Evolutionary conservation across 768 basidiomycete species (phyloP).

Genomic region (Coprinellus micaceus): DNA sequence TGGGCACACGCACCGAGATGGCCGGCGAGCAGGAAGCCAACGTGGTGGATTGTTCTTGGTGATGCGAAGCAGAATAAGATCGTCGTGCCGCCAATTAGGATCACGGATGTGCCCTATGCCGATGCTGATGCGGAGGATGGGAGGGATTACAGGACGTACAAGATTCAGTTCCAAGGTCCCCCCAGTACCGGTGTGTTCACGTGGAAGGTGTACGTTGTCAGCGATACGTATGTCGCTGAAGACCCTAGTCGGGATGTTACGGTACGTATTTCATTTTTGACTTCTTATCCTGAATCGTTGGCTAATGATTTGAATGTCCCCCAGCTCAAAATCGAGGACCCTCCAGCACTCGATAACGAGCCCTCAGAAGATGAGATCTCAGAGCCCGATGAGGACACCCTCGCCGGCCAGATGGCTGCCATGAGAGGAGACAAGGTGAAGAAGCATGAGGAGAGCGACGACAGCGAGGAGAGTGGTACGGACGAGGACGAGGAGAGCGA

Average conservation of each 20-base stretch:
- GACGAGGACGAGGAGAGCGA: slow-evolving; percentile 30
- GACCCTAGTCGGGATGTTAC: slow-evolving; percentile 70
- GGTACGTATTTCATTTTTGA: slow-evolving; percentile 20
- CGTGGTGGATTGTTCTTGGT: slow-evolving; percentile 89
- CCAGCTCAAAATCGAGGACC: slow-evolving; percentile 75
- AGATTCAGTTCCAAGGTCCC: slow-evolving; percentile 94
- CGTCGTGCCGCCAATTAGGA: slow-evolving; percentile 82
- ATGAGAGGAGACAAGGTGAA: slow-evolving; percentile 90
- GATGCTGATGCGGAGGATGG: slow-evolving; percentile 34
- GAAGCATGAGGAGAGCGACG: slow-evolving; percentile 53
- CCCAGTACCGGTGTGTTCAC: slow-evolving; percentile 78
- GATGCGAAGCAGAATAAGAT: slow-evolving; percentile 83
- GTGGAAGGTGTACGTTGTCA: slow-evolving; percentile 83
- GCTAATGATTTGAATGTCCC: not conserved
- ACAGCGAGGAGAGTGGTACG: slow-evolving; percentile 46
- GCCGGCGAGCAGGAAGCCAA: slow-evolving; percentile 88
- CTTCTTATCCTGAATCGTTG: not conserved
- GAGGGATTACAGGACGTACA: slow-evolving; percentile 76
- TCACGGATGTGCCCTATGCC: slow-evolving; percentile 74
- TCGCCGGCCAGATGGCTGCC: slow-evolving; percentile 96
- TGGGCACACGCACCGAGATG: slow-evolving; percentile 91
- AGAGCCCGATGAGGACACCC: slow-evolving; percentile 93
- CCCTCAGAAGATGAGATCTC: slow-evolving; percentile 89
- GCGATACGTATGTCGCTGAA: slow-evolving; percentile 86
- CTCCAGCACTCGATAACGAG: slow-evolving; percentile 49